phyloP scores from a whole-genome alignment of 768 basidiomycete species.

The Mrakia frigida region DNA sequence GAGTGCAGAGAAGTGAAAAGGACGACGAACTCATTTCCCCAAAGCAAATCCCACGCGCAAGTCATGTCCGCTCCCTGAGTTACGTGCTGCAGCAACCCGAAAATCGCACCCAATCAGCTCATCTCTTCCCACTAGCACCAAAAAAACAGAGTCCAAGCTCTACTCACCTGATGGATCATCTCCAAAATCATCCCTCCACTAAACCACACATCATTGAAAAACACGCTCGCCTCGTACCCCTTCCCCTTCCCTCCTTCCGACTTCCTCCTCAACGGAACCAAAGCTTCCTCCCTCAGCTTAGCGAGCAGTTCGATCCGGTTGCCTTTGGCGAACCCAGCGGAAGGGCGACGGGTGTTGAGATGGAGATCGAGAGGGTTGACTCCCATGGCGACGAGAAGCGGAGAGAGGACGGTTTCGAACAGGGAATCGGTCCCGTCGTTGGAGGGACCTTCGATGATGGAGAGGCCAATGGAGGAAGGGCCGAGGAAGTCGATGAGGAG shows the following conservation, averaged over 20 bases:
- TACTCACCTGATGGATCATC: slow-evolving; percentile 37
- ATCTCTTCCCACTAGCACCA: not conserved
- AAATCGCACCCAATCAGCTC: not conserved
- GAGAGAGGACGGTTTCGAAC: slow-evolving; percentile 21
- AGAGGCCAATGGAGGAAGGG: slow-evolving; percentile 11
- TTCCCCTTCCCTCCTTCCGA: not conserved
- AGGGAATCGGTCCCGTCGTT: slow-evolving; percentile 23
- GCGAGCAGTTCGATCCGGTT: slow-evolving; percentile 43
- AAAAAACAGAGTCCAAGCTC: not conserved
- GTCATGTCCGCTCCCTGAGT: slow-evolving; percentile 43
- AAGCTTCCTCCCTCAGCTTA: slow-evolving; percentile 41
- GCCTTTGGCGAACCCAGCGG: slow-evolving; percentile 29
- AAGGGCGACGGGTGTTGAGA: slow-evolving; percentile 15
- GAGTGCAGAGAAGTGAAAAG: not conserved
- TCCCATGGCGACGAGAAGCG: slow-evolving; percentile 25
- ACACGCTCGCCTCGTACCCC: slow-evolving; percentile 34
- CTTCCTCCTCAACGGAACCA: slow-evolving; percentile 40
- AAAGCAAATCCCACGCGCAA: slow-evolving; percentile 43
- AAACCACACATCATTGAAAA: slow-evolving; percentile 44
- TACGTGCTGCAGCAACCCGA: slow-evolving; percentile 37
- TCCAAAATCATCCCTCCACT: slow-evolving; percentile 41
- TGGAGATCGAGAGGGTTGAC: slow-evolving; percentile 17
- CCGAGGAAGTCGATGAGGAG: slow-evolving; percentile 22
- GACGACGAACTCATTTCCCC: slow-evolving; percentile 24
- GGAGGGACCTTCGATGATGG: slow-evolving; percentile 29